Base-by-base conservation (phyloP, 2,329 filamentous ascomycete species). In the Colletotrichum cereale region DNA sequence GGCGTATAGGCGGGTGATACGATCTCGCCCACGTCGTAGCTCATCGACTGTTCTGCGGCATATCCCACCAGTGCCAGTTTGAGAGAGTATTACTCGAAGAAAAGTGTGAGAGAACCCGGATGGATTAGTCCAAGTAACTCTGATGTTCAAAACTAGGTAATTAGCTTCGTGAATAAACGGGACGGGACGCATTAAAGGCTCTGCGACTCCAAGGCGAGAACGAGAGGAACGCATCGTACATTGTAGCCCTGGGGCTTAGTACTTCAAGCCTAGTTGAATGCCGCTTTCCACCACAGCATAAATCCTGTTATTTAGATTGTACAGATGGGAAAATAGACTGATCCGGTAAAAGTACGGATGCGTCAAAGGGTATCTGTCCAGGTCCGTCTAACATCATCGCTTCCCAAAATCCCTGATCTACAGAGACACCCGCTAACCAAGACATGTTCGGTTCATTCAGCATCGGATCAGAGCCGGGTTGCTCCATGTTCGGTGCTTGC, bases 371-470 rank as follows among this genome's bases (percentile, higher is more conserved):
- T 5, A 38, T 38, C 21, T 62, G 44, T 5, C 44, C 60, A 29
- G 60, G 60, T 14, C 60, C 60, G 4, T 71, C 63, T 16, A 64
- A 24, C 53, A 72, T 55, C 65, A 72, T 55, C 5, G 50, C 53
- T 18, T 56, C 65, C 69, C 69, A 72, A 34, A 72, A 58, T 24
- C 29, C 29, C 36, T 69, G 66, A n/a, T 72, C 69, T 31, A 69
- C 38, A 2, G 58, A 38, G 3, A 72, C 21, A 4, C 66, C 65
- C 21, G 44, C 53, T 2, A 47, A 21, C 69, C 58, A 69, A 2
- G 58, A 40, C 52, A 68, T 60, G 44, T 24, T 68, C 11, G 38
- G 11, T 2, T 72, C 65, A 0, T n/a, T 47, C 14, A 38, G 18
- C 5, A 26, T 7, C 7, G n/a, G 16, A 12, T 26, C 62, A 6